Evolutionary conservation across 148 eudicot species (phyloP).

Genomic region (Polygonum maritimum): DNA sequence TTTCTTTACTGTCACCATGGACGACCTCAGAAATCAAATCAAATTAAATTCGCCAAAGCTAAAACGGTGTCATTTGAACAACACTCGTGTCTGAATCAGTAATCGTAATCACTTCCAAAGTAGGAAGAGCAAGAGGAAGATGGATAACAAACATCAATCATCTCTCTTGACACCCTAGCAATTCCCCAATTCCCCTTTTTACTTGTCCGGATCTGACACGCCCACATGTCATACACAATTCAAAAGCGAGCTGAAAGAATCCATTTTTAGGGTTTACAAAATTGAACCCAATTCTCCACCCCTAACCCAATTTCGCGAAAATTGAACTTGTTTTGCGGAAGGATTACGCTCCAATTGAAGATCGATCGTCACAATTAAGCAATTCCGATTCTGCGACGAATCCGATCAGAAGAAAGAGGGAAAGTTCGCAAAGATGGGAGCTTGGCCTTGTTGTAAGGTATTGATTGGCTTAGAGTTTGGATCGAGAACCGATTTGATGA

Average conservation of each 20-base stretch:
- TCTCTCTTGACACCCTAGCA: conserved; percentile 1
- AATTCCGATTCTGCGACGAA: not conserved
- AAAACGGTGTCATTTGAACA: not conserved
- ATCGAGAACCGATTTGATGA: not conserved
- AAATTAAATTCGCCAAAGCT: not conserved
- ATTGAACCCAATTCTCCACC: not conserved
- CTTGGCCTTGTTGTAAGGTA: not conserved
- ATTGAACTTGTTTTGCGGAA: not conserved
- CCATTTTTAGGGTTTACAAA: not conserved
- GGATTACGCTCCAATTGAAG: not conserved
- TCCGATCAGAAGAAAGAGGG: not conserved
- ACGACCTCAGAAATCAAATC: conserved; percentile 1
- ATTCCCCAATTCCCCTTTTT: not conserved
- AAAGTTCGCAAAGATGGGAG: not conserved
- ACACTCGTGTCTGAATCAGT: not conserved
- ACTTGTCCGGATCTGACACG: not conserved
- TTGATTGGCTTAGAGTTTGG: not conserved
- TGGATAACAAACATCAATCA: not conserved
- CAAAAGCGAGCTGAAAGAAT: not conserved
- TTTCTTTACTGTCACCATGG: conserved; percentile 16
- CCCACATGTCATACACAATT: conserved; percentile 6
- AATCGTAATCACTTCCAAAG: not conserved
- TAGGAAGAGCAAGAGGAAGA: not conserved
- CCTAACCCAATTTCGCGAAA: not conserved
- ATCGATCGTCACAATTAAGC: not conserved